Evolutionary conservation across 495 filamentous ascomycete genomes (phyloP), one percentile per base, ranked within the genome.

Genomic region (Extremus antarcticus): DNA sequence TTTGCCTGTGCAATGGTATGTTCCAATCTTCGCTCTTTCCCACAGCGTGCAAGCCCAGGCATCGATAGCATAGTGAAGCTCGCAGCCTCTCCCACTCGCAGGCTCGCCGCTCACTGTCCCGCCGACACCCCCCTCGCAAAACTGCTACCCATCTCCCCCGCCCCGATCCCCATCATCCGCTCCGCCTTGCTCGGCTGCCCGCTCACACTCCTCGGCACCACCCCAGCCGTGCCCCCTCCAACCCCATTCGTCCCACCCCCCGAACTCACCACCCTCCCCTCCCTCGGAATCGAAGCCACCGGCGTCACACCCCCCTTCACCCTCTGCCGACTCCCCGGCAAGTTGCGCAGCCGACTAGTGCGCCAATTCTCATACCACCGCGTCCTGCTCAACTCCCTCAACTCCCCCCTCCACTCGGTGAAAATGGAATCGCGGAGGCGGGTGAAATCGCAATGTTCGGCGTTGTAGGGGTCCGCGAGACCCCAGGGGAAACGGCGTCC

Each of bases 331-430:
- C 38, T 3, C 2, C 55, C 55, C n/a, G 59, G 59, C 10, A 62
- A 20, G 22, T 54, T 66, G 54, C 70, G 68, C 57, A 88, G 68
- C 43, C 84, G 78, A 62, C 76, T 79, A 29, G 84, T 97, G 71
- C 92, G 81, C 92, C 92, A 98, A 60, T 87, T 82, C 70, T 98
- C 92, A 61, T 98, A 98, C 87, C 90, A 97, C 55, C 87, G 74
- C 71, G 94, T 89, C 50, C 88, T 79, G 69, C 89, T 95, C 40
- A 87, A 87, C 70, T 95, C 90, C 45, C 91, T 85, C 57, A 98
- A 76, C 64, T 98, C 92, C 16, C 77, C 78, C 43, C 90, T 79
- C 92, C 92, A 98, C 65, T 97, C 94, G 63, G 70, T 83, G 67
- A 98, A 98, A 20, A 97, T 87, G 4, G 83, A 81, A 20, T 97